A percentile compares a stretch with the other conserved stretches of the same genome.
Evolutionary conservation across 1,284 basidiomycete genomes (phyloP).

Genomic region (Ceratobasidium sp.): DNA sequence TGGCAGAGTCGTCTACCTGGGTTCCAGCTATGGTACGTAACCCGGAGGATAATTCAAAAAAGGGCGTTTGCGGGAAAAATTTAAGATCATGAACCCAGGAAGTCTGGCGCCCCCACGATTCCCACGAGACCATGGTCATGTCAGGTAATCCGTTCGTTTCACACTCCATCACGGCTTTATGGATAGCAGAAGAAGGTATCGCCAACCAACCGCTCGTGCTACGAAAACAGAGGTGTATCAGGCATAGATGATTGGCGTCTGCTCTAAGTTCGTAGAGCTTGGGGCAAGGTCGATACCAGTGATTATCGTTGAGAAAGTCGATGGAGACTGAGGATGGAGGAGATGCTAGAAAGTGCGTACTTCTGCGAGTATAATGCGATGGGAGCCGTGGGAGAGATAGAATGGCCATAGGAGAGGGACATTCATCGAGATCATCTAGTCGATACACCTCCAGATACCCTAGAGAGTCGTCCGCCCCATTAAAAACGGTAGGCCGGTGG

Average conservation of each 20-base stretch:
- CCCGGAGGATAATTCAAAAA: neutral
- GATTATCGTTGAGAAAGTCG: neutral
- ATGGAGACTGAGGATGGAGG: neutral
- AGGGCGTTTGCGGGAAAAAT: neutral
- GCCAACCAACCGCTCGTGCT: neutral
- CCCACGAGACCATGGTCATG: slow-evolving; percentile 11
- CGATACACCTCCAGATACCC: slow-evolving; percentile 1
- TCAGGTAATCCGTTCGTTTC: neutral
- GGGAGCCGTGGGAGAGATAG: neutral
- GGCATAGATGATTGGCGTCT: neutral
- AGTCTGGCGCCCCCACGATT: slow-evolving; percentile 1
- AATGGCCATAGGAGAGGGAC: neutral
- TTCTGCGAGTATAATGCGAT: neutral
- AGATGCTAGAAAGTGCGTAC: neutral
- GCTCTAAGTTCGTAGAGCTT: slow-evolving; percentile 2
- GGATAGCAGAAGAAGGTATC: slow-evolving; percentile 8
- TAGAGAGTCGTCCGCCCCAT: neutral
- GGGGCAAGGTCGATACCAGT: slow-evolving; percentile 10
- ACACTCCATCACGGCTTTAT: neutral
- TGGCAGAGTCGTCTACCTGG: neutral
- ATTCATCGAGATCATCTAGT: neutral
- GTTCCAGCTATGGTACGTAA: slow-evolving; percentile 4
- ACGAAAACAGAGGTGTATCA: neutral
- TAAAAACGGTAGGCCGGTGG: neutral
- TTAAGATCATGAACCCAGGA: slow-evolving; percentile 8